Conservation (phyloP, 306 rosid species). For the Trifolium repens region DNA sequence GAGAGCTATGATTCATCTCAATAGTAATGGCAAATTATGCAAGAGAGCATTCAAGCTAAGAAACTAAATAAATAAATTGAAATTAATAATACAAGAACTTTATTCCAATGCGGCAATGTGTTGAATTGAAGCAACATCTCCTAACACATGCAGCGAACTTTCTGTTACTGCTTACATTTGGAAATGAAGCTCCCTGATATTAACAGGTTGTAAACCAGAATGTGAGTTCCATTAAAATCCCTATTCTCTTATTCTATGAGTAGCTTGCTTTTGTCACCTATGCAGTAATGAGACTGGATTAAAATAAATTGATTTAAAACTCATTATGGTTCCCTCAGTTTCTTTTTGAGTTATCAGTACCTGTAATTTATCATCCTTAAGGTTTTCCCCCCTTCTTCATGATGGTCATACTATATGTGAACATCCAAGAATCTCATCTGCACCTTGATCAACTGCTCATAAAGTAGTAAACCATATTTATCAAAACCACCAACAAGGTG, state of each 20-base stretch:
- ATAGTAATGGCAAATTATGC: conserved; percentile 1
- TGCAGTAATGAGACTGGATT: not conserved
- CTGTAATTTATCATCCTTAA: not conserved
- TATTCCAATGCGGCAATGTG: not conserved
- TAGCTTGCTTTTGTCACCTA: conserved; percentile 10
- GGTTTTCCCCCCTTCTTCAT: not conserved
- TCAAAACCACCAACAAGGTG: not conserved
- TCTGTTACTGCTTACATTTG: conserved; percentile 13
- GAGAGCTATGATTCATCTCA: conserved; percentile 2
- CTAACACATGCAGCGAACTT: not conserved
- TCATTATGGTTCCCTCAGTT: not conserved
- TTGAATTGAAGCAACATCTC: conserved; percentile 19
- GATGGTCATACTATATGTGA: conserved; percentile 7
- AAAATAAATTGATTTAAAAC: too few relatives aligned
- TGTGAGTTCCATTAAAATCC: conserved; percentile 19
- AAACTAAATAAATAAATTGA: not conserved
- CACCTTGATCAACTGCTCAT: conserved; percentile 11
- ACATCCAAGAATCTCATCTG: conserved; percentile 29
- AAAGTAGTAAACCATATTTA: conserved; percentile 17
- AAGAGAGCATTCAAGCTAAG: conserved; percentile 21
- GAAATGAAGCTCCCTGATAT: conserved; percentile 1
- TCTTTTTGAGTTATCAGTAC: not conserved
- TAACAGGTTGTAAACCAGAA: conserved; percentile 13
- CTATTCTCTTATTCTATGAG: not conserved
- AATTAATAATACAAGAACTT: not conserved